Percentiles rank a stretch among this genome's conserved stretches.
Conservation (phyloP, 2,329 filamentous ascomycete species). For the Daldinia eschscholtzii region DNA sequence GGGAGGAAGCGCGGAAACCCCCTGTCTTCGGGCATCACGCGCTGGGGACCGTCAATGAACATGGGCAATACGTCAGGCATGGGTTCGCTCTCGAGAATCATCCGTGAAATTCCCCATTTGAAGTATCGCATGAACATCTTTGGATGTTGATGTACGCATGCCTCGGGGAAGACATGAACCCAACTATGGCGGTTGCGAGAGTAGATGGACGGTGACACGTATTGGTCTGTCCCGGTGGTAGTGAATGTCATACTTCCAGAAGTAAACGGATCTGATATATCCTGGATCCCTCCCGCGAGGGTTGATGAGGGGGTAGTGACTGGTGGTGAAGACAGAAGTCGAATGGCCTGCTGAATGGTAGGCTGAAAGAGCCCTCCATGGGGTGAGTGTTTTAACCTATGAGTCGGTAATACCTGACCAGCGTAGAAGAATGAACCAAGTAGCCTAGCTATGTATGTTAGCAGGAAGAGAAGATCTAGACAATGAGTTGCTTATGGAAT, state of each 20-base stretch:
- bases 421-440: slow-evolving; percentile 84
- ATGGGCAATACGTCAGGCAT: slow-evolving; percentile 92
- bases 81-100: slow-evolving; percentile 90
- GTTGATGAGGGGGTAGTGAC: slow-evolving; percentile 52
- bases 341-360: slow-evolving; percentile 86
- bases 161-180: slow-evolving; percentile 97
- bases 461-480: slow-evolving; percentile 1
- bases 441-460: slow-evolving; percentile 61
- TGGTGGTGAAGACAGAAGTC: slow-evolving; percentile 76
- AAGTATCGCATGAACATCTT: slow-evolving; percentile 90
- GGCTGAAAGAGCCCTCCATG: slow-evolving; percentile 91
- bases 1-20: slow-evolving; percentile 85
- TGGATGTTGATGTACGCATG: slow-evolving; percentile 89
- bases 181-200: slow-evolving; percentile 78
- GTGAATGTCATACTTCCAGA: slow-evolving; percentile 66
- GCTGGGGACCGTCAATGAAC: slow-evolving; percentile 91
- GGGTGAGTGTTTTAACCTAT: slow-evolving; percentile 81
- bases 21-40: slow-evolving; percentile 88
- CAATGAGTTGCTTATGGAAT: neutral
- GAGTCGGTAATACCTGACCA: slow-evolving; percentile 91
- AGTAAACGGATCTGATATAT: slow-evolving; percentile 66
- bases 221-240: slow-evolving; percentile 74
- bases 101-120: slow-evolving; percentile 94
- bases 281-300: slow-evolving; percentile 39
- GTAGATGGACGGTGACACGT: slow-evolving; percentile 79